Percentiles rank a stretch among this genome's conserved stretches.
Conservation (phyloP, 176 grass and related monocot genomes). For the Hordeum vulgare region MorexV3_pseudomolecules_assembly NC_058519.1:146169181-146169680, state of each 20-base stretch:
- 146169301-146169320: constrained; percentile 94
- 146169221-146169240: constrained; percentile 92
- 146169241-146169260: constrained; percentile 82
- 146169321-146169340: constrained; percentile 72
- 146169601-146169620: background rate
- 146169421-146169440: constrained; percentile 71
- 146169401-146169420: constrained; percentile 11
- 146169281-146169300: constrained; percentile 92
- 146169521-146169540: background rate
- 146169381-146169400: background rate
- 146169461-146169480: constrained; percentile 94
- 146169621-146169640: background rate
- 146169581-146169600: background rate
- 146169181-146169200: constrained; percentile 34
- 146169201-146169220: constrained; percentile 94
- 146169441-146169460: constrained; percentile 86
- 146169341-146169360: background rate
- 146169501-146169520: background rate
- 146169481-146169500: constrained; percentile 73
- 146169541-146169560: background rate
- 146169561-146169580: background rate
- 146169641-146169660: no score
- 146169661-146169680: no score
- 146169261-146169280: constrained; percentile 93
- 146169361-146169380: background rate